These are phyloP conservation scores for Neonectria magnoliae DNA, from an alignment of 2,329 filamentous ascomycete genomes.

Conservation along the genomic window DNA sequence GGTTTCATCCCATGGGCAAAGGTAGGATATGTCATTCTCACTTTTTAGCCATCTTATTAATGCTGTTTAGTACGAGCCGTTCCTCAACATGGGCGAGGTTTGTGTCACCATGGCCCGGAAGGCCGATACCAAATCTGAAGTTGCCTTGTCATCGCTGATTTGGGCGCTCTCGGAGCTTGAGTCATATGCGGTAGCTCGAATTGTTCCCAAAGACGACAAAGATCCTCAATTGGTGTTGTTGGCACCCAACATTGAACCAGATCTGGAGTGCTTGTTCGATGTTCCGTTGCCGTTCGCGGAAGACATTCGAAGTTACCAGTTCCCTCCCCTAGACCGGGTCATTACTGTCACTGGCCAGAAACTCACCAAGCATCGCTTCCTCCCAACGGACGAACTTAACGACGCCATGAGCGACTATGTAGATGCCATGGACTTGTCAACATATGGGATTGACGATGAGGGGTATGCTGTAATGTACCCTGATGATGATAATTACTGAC, in stretches of 20 bases:
- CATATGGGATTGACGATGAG: conserved; percentile 76
- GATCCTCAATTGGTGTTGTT: conserved; percentile 81
- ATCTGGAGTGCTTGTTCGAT: conserved; percentile 88
- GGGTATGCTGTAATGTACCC: conserved; percentile 60
- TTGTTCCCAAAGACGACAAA: conserved; percentile 86
- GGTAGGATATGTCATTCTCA: conserved; percentile 54
- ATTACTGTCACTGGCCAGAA: conserved; percentile 86
- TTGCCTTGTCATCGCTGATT: conserved; percentile 89
- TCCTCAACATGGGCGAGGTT: conserved; percentile 84
- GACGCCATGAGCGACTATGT: conserved; percentile 91
- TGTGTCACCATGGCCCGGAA: conserved; percentile 81
- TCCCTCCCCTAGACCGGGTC: conserved; percentile 88
- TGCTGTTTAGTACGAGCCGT: conserved; percentile 75
- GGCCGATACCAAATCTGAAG: conserved; percentile 80
- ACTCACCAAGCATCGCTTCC: conserved; percentile 82
- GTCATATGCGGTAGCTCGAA: conserved; percentile 84
- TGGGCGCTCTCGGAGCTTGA: conserved; percentile 87
- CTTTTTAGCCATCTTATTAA: conserved; percentile 19
- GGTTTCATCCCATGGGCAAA: conserved; percentile 83
- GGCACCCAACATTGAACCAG: conserved; percentile 79
- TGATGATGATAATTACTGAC: conserved; percentile 27
- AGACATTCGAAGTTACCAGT: conserved; percentile 89
- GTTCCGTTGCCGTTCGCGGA: conserved; percentile 92
- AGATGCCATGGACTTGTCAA: conserved; percentile 88
- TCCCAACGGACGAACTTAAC: conserved; percentile 79